Evolutionary conservation across 2,329 filamentous ascomycete genomes (phyloP), one percentile per base, ranked within the genome.

Genomic region (Exophiala mesophila): DNA sequence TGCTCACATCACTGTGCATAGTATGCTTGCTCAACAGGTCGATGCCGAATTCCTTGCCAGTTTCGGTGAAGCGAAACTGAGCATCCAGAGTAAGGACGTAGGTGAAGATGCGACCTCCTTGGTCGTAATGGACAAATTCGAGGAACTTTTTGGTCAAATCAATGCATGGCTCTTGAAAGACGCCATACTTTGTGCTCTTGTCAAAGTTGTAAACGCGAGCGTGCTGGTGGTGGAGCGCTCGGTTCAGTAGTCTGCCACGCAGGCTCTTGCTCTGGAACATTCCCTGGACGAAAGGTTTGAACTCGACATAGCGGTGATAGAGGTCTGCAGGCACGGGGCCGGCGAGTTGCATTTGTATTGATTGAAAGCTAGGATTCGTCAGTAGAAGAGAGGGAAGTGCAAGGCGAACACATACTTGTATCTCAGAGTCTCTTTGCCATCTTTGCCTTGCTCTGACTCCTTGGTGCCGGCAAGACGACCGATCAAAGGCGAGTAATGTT

Each of bases 21-120:
- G 88, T 94, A 64, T 97, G 90, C 63, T 97, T 97, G 63, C 83
- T 88, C 57, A 97, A 67, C 63, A 96, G 72, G 65, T 96, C 90
- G 57, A 97, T 88, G 39, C 89, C 88, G 46, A 96, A 96, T 57
- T 96, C 89, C 56, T 92, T 92, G 20, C 90, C 90, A 0, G 90
- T 97, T 64, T 96, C 90, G 1, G 90, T 96, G 65, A 96, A 96
- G 33, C 88, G 83, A 59, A 94, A 77, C 39, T 90, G 73, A 4
- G 83, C 85, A 58, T 97, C 90, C 5, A 96, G 74, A 0, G 88
- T 94, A 16, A 97, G 70, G 18, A 96, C 83, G 55, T 96, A 97
- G 16, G 90, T 97, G 59, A 92, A 96, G 43, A 94, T 79, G 9
- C 88, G 80, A 1, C 85, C 84, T 13, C 88, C 89, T 56, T 92